Evolutionary conservation across 2,329 filamentous ascomycete genomes (phyloP).

Genomic region (Colletotrichum costaricense): DNA sequence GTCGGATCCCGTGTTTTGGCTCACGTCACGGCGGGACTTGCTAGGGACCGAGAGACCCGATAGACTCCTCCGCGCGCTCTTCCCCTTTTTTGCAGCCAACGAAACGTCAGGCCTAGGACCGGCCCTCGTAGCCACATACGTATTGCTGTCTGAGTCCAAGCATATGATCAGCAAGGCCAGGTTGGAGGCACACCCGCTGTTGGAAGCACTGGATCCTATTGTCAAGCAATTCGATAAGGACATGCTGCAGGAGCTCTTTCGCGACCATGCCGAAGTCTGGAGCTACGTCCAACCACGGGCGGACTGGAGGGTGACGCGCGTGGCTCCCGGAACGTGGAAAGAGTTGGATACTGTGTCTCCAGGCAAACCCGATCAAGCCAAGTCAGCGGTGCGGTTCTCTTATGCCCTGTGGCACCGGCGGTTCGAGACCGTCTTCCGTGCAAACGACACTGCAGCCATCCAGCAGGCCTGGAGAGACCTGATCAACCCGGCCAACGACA

Average conservation of each 20-base stretch:
- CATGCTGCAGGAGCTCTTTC: slow-evolving; percentile 22
- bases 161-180: neutral
- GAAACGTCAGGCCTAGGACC: slow-evolving; percentile 10
- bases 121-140: slow-evolving; percentile 30
- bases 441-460: slow-evolving; percentile 10
- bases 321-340: slow-evolving; percentile 11
- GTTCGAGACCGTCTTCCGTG: slow-evolving; percentile 20
- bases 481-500: slow-evolving; percentile 40
- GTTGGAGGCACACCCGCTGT: slow-evolving; percentile 8
- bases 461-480: slow-evolving; percentile 46
- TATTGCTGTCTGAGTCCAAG: slow-evolving; percentile 27
- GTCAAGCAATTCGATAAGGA: slow-evolving; percentile 30
- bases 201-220: slow-evolving; percentile 18
- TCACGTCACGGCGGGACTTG: slow-evolving; percentile 44
- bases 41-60: slow-evolving; percentile 33
- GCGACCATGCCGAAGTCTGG: slow-evolving; percentile 21
- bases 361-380: neutral
- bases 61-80: slow-evolving; percentile 10
- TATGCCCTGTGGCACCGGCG: slow-evolving; percentile 33
- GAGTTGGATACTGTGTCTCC: neutral
- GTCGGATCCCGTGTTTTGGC: slow-evolving; percentile 40
- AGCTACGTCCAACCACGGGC: slow-evolving; percentile 26
- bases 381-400: slow-evolving; percentile 3
- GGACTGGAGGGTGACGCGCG: slow-evolving; percentile 25
- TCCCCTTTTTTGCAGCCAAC: neutral